Base-by-base conservation (phyloP, 495 filamentous ascomycete species). In the Gamarada debralockiae region DNA sequence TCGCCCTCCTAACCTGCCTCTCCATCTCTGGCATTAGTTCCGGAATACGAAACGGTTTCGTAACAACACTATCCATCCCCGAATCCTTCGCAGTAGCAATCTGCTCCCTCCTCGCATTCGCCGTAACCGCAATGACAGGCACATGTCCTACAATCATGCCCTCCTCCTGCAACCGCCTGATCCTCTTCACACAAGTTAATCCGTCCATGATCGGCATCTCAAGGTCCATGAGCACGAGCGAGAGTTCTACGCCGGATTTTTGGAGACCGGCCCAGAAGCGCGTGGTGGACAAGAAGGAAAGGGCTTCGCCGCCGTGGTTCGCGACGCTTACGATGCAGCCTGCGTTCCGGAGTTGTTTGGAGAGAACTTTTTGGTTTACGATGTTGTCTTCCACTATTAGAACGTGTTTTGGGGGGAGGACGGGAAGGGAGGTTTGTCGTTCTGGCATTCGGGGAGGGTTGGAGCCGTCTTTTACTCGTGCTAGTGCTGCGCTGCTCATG, bases 131-230 rank as follows among this genome's bases (percentile, higher is more conserved):
- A 51, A 95, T 82, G 53, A 92, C 86, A 9, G 86, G 87, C 8
- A 90, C 75, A 61, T 87, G 86, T 29, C 68, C 66, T 33, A 65
- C 65, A 37, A 78, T 74, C 51, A 66, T 10, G 3, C 78, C 81
- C 48, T 68, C 58, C 36, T 51, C 55, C 59, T 89, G 84, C 52
- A 86, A 71, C 56, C 81, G 72, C 0, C 89, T 76, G 45, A 95
- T 91, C 52, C 75, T 76, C 31, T 73, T 67, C 14, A 86, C 83
- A 48, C 87, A 88, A n/a, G 77, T 81, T 60, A 85, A 78, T 48
- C 89, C 89, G 63, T 92, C 86, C 88, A 92, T 92, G 22, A 92
- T 77, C 0, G 89, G 89, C 89, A 92, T 92, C 62, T 92, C 88
- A 49, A 90, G 75, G 57, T 93, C 89, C 88, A 91, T 91, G 13